phyloP scores from a whole-genome alignment of 371 early-diverging fungal species.

The Lichtheimia ramosa region DNA sequence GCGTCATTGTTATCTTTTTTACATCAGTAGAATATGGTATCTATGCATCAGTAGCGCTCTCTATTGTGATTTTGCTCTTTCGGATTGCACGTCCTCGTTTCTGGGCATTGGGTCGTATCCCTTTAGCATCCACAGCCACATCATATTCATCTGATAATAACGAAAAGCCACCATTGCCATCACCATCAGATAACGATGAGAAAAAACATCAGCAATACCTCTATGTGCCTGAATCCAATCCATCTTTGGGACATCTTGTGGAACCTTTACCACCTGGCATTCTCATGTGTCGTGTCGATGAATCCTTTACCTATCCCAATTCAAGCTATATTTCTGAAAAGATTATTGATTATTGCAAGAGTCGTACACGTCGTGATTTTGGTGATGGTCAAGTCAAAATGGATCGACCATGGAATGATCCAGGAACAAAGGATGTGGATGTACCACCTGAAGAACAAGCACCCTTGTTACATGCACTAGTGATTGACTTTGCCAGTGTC shows the following conservation, averaged over 20 bases:
- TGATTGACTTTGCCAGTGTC: constrained; percentile 70
- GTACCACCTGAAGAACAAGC: constrained; percentile 3
- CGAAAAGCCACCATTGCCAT: too few relatives aligned
- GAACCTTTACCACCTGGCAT: constrained; percentile 57
- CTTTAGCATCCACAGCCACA: constrained; percentile 13
- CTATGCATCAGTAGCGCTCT: constrained; percentile 61
- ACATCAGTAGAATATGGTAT: constrained; percentile 71
- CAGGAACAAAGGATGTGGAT: constrained; percentile 19
- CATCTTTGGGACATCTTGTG: constrained; percentile 32
- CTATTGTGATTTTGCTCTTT: constrained; percentile 63
- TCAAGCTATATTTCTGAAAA: constrained; percentile 48
- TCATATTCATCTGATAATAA: neutral
- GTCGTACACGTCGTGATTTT: constrained; percentile 22
- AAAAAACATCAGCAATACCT: constrained; percentile 26
- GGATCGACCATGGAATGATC: constrained; percentile 49
- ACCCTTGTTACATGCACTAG: constrained; percentile 32
- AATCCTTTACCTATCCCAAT: constrained; percentile 75
- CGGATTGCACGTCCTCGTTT: constrained; percentile 71
- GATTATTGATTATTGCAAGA: constrained; percentile 41
- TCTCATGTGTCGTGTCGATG: constrained; percentile 58
- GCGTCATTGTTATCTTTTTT: constrained; percentile 67
- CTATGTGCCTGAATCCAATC: constrained; percentile 42
- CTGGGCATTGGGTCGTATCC: constrained; percentile 45
- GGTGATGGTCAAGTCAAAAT: constrained; percentile 22
- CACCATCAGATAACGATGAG: too few relatives aligned